These are phyloP conservation scores for Neckera pumila DNA, from an alignment of 225 moss, liverwort and hornwort species.

Conservation along the genomic window DNA sequence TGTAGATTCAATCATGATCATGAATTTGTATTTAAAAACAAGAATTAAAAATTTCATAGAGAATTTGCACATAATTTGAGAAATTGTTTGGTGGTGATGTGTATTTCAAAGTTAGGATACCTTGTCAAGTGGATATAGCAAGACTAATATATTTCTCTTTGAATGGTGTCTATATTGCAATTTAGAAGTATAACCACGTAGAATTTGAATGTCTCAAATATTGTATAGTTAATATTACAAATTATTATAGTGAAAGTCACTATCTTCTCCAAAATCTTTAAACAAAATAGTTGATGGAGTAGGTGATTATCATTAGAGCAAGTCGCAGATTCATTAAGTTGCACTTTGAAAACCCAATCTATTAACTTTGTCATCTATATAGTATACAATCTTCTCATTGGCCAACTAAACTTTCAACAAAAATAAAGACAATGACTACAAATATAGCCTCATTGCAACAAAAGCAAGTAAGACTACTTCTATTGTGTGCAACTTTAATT, in stretches of 20 bases:
- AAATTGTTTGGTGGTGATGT: not conserved
- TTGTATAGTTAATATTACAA: accelerated
- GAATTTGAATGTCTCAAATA: not conserved
- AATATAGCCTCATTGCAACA: not conserved
- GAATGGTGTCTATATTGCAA: too few relatives aligned
- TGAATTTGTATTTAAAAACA: accelerated
- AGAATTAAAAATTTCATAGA: not conserved
- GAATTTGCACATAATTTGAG: accelerated
- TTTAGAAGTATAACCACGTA: not conserved
- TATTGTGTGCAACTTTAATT: not conserved
- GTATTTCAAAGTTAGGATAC: not conserved
- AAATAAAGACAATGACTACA: too few relatives aligned
- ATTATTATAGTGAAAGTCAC: not conserved
- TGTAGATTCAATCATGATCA: not conserved
- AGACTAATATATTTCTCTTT: not conserved
- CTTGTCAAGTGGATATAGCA: not conserved
- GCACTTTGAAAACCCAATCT: not conserved
- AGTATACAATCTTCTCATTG: not conserved
- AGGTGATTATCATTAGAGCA: accelerated
- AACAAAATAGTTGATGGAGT: too few relatives aligned
- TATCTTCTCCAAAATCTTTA: not conserved
- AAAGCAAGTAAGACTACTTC: too few relatives aligned
- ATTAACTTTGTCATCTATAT: not conserved
- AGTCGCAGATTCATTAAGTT: too few relatives aligned
- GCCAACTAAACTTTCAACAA: not conserved